Conservation (phyloP, 129 eudicot species). For the Helianthus tuberosus region DNA sequence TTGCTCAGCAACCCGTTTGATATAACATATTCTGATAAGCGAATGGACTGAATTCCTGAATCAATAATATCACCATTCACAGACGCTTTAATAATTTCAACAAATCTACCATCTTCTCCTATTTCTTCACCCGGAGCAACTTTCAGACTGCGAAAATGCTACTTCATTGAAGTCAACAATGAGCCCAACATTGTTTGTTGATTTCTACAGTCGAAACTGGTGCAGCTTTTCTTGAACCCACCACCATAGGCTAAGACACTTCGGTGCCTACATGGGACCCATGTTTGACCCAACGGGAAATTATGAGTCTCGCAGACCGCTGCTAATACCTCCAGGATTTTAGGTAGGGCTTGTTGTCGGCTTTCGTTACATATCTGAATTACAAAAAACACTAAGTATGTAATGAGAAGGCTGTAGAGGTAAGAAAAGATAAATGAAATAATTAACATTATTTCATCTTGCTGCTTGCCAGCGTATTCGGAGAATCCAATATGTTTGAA, state of each 20-base stretch:
- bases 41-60: no score
- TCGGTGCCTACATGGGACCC: constrained; percentile 97
- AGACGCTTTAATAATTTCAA: no score
- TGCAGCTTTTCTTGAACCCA: constrained; percentile 82
- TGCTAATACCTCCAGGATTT: constrained; percentile 79
- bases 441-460: constrained; percentile 29
- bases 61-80: no score
- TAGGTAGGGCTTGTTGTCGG: constrained; percentile 85
- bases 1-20: no score
- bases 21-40: no score
- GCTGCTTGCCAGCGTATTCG: constrained; percentile 74
- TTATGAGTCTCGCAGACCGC: constrained; percentile 82
- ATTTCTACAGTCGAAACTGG: constrained; percentile 63
- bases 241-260: constrained; percentile 90
- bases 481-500: constrained; percentile 86
- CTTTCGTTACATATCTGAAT: constrained; percentile 88
- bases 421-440: constrained; percentile 3
- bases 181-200: constrained; percentile 63
- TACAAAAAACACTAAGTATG: constrained; percentile 33
- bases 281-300: constrained; percentile 91
- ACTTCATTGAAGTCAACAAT: constrained; percentile 68
- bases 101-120: constrained; percentile 44
- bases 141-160: constrained; percentile 62
- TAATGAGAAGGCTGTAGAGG: constrained; percentile 15
- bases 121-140: constrained; percentile 72